Evolutionary conservation across 345 rosid genomes (phyloP).

Genomic region (Linum tenue): DNA sequence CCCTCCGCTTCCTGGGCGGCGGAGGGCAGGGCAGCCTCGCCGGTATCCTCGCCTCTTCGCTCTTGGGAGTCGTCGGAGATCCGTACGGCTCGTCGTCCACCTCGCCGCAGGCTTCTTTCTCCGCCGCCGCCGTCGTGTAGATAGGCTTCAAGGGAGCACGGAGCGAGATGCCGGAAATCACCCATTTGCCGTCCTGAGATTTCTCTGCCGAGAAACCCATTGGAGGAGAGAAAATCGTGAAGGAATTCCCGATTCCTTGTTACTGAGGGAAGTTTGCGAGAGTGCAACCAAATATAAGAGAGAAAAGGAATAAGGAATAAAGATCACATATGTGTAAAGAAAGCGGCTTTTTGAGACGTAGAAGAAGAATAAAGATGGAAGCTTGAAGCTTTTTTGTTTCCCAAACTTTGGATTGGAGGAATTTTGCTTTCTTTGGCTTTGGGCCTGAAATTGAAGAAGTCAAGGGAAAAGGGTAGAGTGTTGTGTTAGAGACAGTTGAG

Average conservation of each 20-base stretch:
- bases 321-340: not conserved
- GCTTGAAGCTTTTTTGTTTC: not conserved
- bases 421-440: too few species aligned
- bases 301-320: not conserved
- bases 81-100: slow-evolving; percentile 22
- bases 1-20: slow-evolving; percentile 36
- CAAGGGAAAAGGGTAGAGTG: too few species aligned
- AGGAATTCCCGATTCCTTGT: not conserved
- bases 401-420: too few species aligned
- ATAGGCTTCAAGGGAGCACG: slow-evolving; percentile 46
- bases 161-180: slow-evolving; percentile 15
- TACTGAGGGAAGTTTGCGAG: not conserved
- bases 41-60: slow-evolving; percentile 29
- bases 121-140: slow-evolving; percentile 27
- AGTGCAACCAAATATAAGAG: not conserved
- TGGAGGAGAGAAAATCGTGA: too few species aligned
- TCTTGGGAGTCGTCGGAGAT: slow-evolving; percentile 35
- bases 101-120: slow-evolving; percentile 7
- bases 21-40: slow-evolving; percentile 27
- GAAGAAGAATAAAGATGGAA: not conserved
- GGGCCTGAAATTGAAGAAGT: too few species aligned
- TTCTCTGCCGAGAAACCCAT: not conserved
- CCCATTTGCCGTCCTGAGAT: slow-evolving; percentile 11
- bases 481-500: too few species aligned
- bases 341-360: not conserved